Percentiles rank a stretch among this genome's conserved stretches.
Evolutionary conservation across 495 filamentous ascomycete species (phyloP).

Genomic region (Talaromyces thailandensis): DNA sequence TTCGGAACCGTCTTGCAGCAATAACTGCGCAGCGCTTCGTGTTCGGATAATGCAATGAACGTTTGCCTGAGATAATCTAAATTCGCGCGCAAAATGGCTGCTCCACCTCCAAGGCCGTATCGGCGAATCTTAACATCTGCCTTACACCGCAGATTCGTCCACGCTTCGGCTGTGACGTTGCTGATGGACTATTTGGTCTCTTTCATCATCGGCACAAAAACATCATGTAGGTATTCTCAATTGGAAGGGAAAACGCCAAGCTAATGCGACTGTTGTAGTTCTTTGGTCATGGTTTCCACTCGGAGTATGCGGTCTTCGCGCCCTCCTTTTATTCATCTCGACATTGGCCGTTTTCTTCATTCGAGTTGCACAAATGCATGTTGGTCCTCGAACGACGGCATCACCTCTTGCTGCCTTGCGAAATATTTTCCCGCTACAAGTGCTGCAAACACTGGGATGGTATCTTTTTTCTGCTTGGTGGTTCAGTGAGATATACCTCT

Average conservation of each 20-base stretch:
- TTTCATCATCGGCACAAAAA: constrained; percentile 58
- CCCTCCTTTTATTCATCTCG: constrained; percentile 61
- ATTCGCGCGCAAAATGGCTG: constrained; percentile 34
- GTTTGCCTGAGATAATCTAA: background rate
- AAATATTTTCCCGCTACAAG: constrained; percentile 44
- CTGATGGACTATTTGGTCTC: constrained; percentile 66
- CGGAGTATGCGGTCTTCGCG: constrained; percentile 62
- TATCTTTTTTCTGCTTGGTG: constrained; percentile 72
- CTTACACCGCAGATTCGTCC: constrained; percentile 77
- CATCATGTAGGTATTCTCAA: constrained; percentile 47
- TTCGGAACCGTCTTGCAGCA: background rate
- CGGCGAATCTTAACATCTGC: constrained; percentile 86
- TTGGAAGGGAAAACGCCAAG: background rate
- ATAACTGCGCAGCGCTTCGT: background rate
- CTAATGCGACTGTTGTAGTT: constrained; percentile 32
- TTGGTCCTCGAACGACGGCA: constrained; percentile 54
- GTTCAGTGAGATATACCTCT: constrained; percentile 78
- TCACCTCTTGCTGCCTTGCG: constrained; percentile 57
- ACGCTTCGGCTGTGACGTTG: constrained; percentile 57
- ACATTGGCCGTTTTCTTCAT: constrained; percentile 64
- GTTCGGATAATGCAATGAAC: constrained; percentile 1
- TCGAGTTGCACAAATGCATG: constrained; percentile 77
- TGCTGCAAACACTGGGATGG: constrained; percentile 57
- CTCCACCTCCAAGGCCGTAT: constrained; percentile 49
- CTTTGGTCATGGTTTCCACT: constrained; percentile 84